These are phyloP conservation scores for Candida ascalaphidarum DNA, from an alignment of 805 yeast species.

Conservation along the genomic window DNA sequence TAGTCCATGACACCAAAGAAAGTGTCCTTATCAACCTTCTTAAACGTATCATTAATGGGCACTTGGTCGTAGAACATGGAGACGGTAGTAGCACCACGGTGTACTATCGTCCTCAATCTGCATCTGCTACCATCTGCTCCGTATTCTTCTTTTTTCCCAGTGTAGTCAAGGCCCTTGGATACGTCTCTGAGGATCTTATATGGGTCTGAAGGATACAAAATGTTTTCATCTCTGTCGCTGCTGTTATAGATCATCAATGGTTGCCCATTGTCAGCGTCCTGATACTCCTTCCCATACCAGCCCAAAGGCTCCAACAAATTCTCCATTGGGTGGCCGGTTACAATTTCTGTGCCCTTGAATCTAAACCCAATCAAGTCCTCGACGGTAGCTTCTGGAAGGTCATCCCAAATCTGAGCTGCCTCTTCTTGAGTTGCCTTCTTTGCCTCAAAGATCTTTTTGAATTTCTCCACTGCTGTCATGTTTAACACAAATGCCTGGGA, in stretches of 20 bases:
- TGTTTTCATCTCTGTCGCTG: not conserved
- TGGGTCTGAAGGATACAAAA: too few relatives aligned
- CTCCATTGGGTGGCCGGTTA: conserved; percentile 1
- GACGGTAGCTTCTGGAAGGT: not conserved
- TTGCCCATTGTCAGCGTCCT: conserved; percentile 1
- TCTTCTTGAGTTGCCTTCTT: not conserved
- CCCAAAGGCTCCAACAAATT: not conserved
- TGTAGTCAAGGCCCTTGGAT: too few relatives aligned
- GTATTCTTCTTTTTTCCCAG: too few relatives aligned
- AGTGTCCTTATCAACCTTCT: conserved; percentile 2
- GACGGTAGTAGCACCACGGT: conserved; percentile 1
- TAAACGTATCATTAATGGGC: conserved; percentile 3
- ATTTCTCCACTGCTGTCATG: too few relatives aligned
- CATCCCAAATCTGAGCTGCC: not conserved
- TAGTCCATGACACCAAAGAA: conserved; percentile 2
- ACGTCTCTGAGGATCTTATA: too few relatives aligned
- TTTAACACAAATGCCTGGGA: too few relatives aligned
- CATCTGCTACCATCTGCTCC: too few relatives aligned
- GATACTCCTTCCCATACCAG: not conserved
- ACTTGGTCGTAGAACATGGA: conserved; percentile 3
- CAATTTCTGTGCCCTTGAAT: not conserved
- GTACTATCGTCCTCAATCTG: conserved; percentile 2
- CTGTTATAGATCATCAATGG: not conserved
- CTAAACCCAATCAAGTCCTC: not conserved
- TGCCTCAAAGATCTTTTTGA: not conserved